A percentile compares a stretch with the other conserved stretches of the same genome.
Conservation (phyloP, 2,329 filamentous ascomycete genomes). For the Paraphoma sp. region DNA sequence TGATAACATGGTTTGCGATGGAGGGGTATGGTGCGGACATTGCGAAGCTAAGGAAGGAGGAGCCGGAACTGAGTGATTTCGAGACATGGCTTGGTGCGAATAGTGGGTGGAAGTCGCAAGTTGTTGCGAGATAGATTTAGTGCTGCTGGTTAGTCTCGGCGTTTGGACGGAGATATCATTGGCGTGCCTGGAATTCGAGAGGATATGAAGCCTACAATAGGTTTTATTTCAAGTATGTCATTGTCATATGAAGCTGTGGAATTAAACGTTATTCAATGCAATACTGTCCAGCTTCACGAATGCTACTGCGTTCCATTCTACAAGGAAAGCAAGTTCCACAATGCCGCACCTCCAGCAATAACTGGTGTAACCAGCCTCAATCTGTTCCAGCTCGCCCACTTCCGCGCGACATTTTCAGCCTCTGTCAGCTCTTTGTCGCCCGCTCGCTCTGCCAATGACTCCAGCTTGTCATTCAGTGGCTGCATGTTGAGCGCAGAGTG, state of each 20-base stretch:
- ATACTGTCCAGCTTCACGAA: not conserved
- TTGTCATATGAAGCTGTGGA: too few species aligned
- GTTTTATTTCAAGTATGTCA: too few species aligned
- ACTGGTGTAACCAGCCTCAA: constrained; percentile 44
- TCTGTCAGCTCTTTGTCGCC: constrained; percentile 39
- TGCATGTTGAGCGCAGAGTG: constrained; percentile 61
- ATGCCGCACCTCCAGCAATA: constrained; percentile 41
- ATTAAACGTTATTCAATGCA: not conserved
- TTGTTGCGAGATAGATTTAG: constrained; percentile 11
- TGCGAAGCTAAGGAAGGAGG: constrained; percentile 47
- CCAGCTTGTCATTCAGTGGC: constrained; percentile 58
- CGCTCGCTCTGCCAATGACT: constrained; percentile 46
- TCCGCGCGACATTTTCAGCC: constrained; percentile 41
- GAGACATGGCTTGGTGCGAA: constrained; percentile 57
- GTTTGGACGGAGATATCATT: not conserved
- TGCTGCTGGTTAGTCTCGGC: not conserved
- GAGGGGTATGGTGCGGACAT: constrained; percentile 58
- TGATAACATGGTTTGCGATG: constrained; percentile 60
- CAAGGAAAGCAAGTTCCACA: constrained; percentile 37
- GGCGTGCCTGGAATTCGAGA: not conserved
- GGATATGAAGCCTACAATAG: too few species aligned
- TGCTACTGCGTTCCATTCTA: constrained; percentile 4
- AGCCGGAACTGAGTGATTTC: constrained; percentile 57
- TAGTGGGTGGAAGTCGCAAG: constrained; percentile 49
- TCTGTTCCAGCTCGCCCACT: constrained; percentile 47